phyloP scores from a whole-genome alignment of 2,329 filamentous ascomycete genomes.

The Immersiporthe knoxdaviesiana region DNA sequence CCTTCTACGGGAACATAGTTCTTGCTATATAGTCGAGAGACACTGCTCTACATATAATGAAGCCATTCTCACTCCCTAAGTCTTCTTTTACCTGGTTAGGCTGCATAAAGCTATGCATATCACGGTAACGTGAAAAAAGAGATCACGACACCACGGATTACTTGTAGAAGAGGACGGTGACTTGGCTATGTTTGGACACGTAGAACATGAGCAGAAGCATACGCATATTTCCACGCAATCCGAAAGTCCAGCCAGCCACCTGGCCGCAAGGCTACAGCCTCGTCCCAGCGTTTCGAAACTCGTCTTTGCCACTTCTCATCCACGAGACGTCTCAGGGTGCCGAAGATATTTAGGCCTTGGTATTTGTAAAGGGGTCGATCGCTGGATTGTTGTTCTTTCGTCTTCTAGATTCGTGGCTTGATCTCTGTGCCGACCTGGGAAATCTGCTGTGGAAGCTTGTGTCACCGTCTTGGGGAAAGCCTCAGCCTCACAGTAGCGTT shows the following conservation, averaged over 20 bases:
- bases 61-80: no score
- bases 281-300: background rate
- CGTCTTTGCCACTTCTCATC: background rate
- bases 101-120: no score
- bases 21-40: no score
- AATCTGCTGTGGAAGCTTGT: background rate
- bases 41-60: no score
- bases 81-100: no score
- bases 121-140: no score
- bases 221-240: background rate
- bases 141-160: no score
- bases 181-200: background rate
- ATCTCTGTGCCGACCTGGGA: background rate
- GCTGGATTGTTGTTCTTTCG: background rate
- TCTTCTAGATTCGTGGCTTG: background rate
- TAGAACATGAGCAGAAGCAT: background rate
- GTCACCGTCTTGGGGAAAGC: background rate
- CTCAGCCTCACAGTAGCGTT: background rate
- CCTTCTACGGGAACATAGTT: no score
- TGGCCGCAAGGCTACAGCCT: conserved; percentile 2
- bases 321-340: background rate
- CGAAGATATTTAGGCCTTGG: background rate
- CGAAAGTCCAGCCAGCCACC: background rate
- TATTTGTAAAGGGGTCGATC: background rate
- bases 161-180: no score